Base-by-base conservation (phyloP, 1,284 basidiomycete genomes). In the Trichosporon sp. region DNA sequence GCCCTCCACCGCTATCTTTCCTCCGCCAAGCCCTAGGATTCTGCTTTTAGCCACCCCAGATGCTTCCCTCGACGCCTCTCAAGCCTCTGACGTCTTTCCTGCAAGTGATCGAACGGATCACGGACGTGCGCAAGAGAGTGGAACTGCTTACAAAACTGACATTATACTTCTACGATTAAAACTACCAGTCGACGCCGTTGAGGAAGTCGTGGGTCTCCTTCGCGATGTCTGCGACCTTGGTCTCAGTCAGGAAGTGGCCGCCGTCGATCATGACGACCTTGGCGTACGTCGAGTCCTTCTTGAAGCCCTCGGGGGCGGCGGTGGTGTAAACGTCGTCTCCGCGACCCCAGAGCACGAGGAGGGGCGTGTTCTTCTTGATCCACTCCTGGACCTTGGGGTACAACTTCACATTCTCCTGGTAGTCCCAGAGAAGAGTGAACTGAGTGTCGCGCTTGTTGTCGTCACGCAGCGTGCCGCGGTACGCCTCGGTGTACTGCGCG, bases 341-440 rank as follows among this genome's bases (percentile, higher is more conserved):
- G 75, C 81, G 84, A 6, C 87, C 87, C 87, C 87, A 88, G 4
- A 87, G 79, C 0, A 84, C 87, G 0, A 88, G 81, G 31, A 87
- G 72, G 1, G 85, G 85, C 11, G 85, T 83, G 83, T 70, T 85
- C 77, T 73, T 79, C 76, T 83, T 78, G 72, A 88, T 80, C 71
- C 85, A 88, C 69, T 81, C 75, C 10, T 88, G 87, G 79, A 86
- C 87, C 31, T 76, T 61, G 2, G 87, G 86, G 74, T 88, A 88
- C n/a, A 85, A 72, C 37, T 67, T 70, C 63, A 87, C 75, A 76
- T 88, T 88, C 68, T 71, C 85, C 67, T 77, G 75, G 74, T 87
- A 88, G 74, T 88, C 85, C 67, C 81, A 80, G 71, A 87, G 84
- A 10, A 87, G 74, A 48, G 84, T 81, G 16, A 87, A 77, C 74